Base-by-base conservation (phyloP, 345 rosid genomes). In the Syzygium oleosum region DNA sequence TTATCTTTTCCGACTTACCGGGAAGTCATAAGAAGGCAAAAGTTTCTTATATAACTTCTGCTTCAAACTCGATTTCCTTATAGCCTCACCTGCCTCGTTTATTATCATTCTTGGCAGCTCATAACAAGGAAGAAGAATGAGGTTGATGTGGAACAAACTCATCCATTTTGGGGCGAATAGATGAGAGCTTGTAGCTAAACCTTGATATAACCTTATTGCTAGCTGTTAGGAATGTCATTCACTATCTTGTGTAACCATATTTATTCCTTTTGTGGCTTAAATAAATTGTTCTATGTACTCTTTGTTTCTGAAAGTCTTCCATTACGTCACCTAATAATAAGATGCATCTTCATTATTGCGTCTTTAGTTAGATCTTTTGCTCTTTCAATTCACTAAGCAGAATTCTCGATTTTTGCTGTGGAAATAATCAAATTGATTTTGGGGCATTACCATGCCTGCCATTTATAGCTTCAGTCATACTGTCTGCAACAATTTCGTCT, bases 281-380 rank as follows among this genome's bases (percentile, higher is more conserved):
- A 63, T 63, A 29, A 63, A 63, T 63, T 63, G 1, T 31, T 65
- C 1, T 29, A 65, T 65, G 41, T 16, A 31, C 1, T 22, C 78
- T 15, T 68, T 68, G 79, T 65, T 65, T 8, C 23, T 65, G 79
- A 29, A 0, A 31, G 43, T 65, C 22, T 65, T 65, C 3, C 79
- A 8, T 65, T 17, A 8, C 17, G 12, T 31, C 79, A 16, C 79
- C 79, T 17, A 65, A 65, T 1, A 15, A 65, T 31, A 4, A 65
- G 43, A 65, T 65, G 1, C 78, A 65, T 63, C 5, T 63, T 63
- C 0, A 2, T 2, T 65, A 3, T 65, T 65, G 1, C 1, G 0
- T 31, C 79, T 31, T 65, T 65, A 12, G 43, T 65, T 31, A 31
- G 79, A 65, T 65, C 12, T 65, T 65, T 0, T 34, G 43, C 3